Base-by-base conservation (phyloP, 352 stramenopile species). In the Phytophthora crassamura region DNA sequence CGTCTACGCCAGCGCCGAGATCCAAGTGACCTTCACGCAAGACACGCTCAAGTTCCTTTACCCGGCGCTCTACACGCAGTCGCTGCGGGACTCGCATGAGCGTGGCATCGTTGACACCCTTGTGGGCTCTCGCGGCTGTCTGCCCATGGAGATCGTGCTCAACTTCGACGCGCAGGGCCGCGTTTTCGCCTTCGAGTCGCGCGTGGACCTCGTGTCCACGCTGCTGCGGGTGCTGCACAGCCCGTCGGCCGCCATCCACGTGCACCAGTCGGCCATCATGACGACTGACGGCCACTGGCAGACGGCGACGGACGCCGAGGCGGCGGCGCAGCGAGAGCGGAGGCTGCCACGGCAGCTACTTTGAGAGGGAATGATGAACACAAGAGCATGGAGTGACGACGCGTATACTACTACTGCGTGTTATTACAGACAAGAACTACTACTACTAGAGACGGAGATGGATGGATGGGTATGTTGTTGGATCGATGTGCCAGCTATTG, bases 131-230 rank as follows among this genome's bases (percentile, higher is more conserved):
- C 38, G 67, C 38, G 75, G 67, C 47, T 35, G 57, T 30, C 32
- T 79, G 18, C 48, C 67, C 59, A 38, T 53, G 63, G 48, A 82
- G 77, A 25, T 93, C 61, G 77, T 93, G 16, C 70, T 93, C 38
- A 74, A 88, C 4, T 93, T 93, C 66, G 90, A 93, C 69, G 59
- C 80, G 47, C 66, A 91, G 18, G 84, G 84, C 10, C 84, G 80
- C 40, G 79, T 93, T 15, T 95, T 93, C 47, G 83, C 86, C 36
- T 80, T 93, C 53, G 91, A 95, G 69, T 80, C 80, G 50, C 72
- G 75, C 34, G 69, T 84, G 33, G 70, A 86, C 50, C 58, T 87
- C 50, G 69, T 74, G 14, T 75, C 80, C 10, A 74, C 70, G 22
- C 56, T 88, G 22, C 56, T 87, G 9, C 42, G 69, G 9, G 35